phyloP scores from a whole-genome alignment of 2,329 filamentous ascomycete species.

The Xylariaceae sp. region DNA sequence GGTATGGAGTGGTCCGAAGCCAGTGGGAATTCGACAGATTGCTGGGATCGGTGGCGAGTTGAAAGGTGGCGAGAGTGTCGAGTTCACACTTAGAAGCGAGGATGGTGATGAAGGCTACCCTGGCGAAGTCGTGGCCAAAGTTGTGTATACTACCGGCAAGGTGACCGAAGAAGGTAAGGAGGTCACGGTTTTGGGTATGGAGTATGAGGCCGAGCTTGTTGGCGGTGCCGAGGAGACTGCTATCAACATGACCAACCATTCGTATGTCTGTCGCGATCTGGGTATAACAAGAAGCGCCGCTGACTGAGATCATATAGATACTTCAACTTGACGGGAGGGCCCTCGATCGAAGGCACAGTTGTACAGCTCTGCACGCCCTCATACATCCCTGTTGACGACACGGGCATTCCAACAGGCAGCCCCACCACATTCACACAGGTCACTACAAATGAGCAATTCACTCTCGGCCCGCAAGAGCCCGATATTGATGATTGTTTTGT shows the following conservation, averaged over 20 bases:
- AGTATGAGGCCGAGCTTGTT: slow-evolving; percentile 84
- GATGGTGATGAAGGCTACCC: slow-evolving; percentile 91
- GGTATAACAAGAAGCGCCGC: neutral
- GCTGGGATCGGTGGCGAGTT: slow-evolving; percentile 47
- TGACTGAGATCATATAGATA: slow-evolving; percentile 42
- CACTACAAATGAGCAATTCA: slow-evolving; percentile 65
- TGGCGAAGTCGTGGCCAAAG: slow-evolving; percentile 73
- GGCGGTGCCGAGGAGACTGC: slow-evolving; percentile 82
- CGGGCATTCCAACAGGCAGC: slow-evolving; percentile 69
- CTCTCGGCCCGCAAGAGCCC: slow-evolving; percentile 67
- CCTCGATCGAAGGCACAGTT: slow-evolving; percentile 53
- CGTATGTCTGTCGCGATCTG: slow-evolving; percentile 49
- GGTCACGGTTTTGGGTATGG: slow-evolving; percentile 73
- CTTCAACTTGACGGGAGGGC: slow-evolving; percentile 60
- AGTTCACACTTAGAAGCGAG: slow-evolving; percentile 64
- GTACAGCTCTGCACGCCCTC: slow-evolving; percentile 65
- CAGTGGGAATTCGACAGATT: slow-evolving; percentile 51
- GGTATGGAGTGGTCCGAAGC: slow-evolving; percentile 69
- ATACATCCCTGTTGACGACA: slow-evolving; percentile 72
- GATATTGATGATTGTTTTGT: slow-evolving; percentile 91
- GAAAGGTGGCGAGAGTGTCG: slow-evolving; percentile 63
- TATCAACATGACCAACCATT: slow-evolving; percentile 94
- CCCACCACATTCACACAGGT: slow-evolving; percentile 65
- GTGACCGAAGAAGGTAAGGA: slow-evolving; percentile 61
- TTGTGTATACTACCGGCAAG: slow-evolving; percentile 75